Conservation (phyloP, 768 basidiomycete species). For the Holtermanniella nyarrowii region DNA sequence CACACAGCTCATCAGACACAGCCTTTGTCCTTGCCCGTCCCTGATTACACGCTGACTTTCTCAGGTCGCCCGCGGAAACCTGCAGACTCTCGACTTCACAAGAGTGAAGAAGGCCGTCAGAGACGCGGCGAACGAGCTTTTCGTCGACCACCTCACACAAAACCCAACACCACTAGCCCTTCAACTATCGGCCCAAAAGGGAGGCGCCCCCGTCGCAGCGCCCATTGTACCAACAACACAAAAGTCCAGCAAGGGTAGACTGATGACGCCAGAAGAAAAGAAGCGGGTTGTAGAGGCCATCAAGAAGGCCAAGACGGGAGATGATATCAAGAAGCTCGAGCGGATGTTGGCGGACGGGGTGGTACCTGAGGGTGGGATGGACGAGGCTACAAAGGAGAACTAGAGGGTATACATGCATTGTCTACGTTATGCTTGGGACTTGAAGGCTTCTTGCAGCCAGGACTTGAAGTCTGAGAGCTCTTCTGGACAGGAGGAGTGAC, state of each 20-base stretch:
- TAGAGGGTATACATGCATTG: background rate
- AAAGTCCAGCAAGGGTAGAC: constrained; percentile 34
- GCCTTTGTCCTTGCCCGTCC: background rate
- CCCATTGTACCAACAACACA: constrained; percentile 3
- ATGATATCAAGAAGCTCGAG: constrained; percentile 39
- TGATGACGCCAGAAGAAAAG: constrained; percentile 42
- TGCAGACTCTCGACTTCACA: constrained; percentile 39
- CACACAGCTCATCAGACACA: no score
- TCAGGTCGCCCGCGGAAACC: constrained; percentile 32
- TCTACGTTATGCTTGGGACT: constrained; percentile 1
- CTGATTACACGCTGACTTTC: background rate
- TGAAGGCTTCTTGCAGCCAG: constrained; percentile 53
- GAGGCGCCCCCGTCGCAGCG: constrained; percentile 1
- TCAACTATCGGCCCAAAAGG: constrained; percentile 11
- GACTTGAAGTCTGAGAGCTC: constrained; percentile 61
- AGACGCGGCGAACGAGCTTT: constrained; percentile 20
- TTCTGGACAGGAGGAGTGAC: constrained; percentile 54
- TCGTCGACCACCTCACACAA: constrained; percentile 26
- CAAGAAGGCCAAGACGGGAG: constrained; percentile 33
- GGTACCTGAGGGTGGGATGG: constrained; percentile 34
- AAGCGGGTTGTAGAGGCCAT: constrained; percentile 38
- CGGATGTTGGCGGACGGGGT: constrained; percentile 41
- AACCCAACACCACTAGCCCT: constrained; percentile 38
- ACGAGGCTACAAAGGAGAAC: background rate
- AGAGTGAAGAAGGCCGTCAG: constrained; percentile 41